phyloP scores from a whole-genome alignment of 768 basidiomycete species.

The Clavaria fumosa region DNA sequence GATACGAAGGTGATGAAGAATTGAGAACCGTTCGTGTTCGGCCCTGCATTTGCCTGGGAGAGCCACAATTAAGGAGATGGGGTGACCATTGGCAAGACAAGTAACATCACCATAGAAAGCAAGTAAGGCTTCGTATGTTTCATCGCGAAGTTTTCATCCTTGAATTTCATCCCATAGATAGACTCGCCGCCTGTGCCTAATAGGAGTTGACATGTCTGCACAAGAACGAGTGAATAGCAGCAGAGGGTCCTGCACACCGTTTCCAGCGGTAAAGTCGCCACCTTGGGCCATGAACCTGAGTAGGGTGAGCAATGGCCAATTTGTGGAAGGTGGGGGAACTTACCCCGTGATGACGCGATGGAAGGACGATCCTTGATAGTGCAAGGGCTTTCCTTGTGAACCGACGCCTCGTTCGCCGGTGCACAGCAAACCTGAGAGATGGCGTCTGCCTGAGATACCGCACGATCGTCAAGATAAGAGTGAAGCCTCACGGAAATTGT shows the following conservation, averaged over 20 bases:
- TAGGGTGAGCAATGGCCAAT: neutral
- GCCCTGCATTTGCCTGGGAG: constrained; percentile 89
- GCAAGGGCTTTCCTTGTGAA: constrained; percentile 42
- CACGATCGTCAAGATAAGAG: no score
- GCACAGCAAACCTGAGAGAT: constrained; percentile 53
- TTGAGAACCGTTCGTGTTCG: constrained; percentile 64
- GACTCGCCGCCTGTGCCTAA: constrained; percentile 78
- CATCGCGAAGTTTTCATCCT: constrained; percentile 69
- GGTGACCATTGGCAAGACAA: no score
- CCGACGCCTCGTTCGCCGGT: constrained; percentile 79
- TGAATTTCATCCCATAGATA: constrained; percentile 92
- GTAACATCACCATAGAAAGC: constrained; percentile 94
- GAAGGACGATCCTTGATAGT: constrained; percentile 45
- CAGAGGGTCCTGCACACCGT: constrained; percentile 30
- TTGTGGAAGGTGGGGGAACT: constrained; percentile 9
- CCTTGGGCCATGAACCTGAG: constrained; percentile 80
- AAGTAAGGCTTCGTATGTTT: constrained; percentile 84
- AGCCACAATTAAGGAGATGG: no score
- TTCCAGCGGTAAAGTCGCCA: constrained; percentile 79
- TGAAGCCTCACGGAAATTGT: constrained; percentile 87
- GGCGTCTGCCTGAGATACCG: no score
- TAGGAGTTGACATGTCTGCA: neutral
- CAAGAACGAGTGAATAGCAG: neutral
- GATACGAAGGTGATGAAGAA: constrained; percentile 82
- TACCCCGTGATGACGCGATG: constrained; percentile 76